Percentiles rank a stretch among this genome's conserved stretches.
These are phyloP conservation scores for Candida xyloterini DNA, from an alignment of 805 yeast species.

Conservation along the genomic window DNA sequence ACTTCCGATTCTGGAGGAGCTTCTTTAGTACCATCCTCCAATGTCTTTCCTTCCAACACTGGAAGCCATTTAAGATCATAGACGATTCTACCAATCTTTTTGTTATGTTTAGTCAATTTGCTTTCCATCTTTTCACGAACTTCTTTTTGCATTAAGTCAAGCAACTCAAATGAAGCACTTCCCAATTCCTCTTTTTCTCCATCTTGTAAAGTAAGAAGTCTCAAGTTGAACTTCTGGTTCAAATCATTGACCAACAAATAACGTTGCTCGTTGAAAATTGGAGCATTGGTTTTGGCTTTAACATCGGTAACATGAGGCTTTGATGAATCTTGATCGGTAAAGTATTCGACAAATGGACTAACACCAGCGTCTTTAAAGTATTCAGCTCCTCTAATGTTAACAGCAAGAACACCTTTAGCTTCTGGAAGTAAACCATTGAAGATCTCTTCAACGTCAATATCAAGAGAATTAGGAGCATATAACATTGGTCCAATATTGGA, in stretches of 20 bases:
- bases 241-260: conserved; percentile 55
- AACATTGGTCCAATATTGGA: conserved; percentile 71
- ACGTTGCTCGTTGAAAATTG: conserved; percentile 66
- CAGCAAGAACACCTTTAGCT: conserved; percentile 66
- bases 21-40: conserved; percentile 49
- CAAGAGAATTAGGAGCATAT: conserved; percentile 79
- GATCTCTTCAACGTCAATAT: conserved; percentile 69
- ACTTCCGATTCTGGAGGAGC: conserved; percentile 59
- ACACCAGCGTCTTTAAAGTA: conserved; percentile 42
- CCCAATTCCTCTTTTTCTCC: conserved; percentile 54
- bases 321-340: conserved; percentile 36
- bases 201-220: conserved; percentile 53
- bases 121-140: conserved; percentile 41
- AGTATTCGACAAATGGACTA: conserved; percentile 45
- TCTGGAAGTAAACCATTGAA: conserved; percentile 63
- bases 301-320: conserved; percentile 45
- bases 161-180: conserved; percentile 51
- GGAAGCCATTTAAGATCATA: conserved; percentile 57
- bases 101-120: conserved; percentile 47
- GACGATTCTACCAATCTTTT: conserved; percentile 54
- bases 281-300: conserved; percentile 53
- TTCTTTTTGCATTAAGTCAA: conserved; percentile 57
- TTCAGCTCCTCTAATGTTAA: conserved; percentile 55
- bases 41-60: conserved; percentile 39
- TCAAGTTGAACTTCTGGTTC: conserved; percentile 54